Percentiles rank a stretch among this genome's conserved stretches.
Evolutionary conservation across 1,284 basidiomycete genomes (phyloP).

Genomic region (Peniophora sp.): DNA sequence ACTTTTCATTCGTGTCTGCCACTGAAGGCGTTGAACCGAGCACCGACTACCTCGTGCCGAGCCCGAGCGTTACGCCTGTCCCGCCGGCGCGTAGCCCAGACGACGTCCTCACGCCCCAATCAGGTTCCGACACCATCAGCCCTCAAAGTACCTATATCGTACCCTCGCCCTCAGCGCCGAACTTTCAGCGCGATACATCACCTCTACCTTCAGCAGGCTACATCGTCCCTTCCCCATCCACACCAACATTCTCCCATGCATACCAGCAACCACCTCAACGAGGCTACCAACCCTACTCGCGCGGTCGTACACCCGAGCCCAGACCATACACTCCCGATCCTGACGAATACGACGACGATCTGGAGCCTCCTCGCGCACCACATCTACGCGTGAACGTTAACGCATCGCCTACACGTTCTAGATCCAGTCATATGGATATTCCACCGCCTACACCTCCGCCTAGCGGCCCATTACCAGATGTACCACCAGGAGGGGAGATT

Average conservation of each 20-base stretch:
- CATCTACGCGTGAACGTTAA: neutral
- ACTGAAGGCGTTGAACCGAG: slow-evolving; percentile 19
- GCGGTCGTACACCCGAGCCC: too few species aligned
- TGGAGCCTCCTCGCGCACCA: neutral
- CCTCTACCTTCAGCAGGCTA: neutral
- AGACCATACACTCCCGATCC: too few species aligned
- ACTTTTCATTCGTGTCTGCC: slow-evolving; percentile 15
- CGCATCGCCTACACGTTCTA: neutral
- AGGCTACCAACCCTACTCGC: too few species aligned
- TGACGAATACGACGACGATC: neutral
- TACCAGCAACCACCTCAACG: neutral
- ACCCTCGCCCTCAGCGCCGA: neutral
- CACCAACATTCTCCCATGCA: neutral
- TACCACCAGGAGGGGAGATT: slow-evolving; percentile 1
- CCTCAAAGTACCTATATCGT: slow-evolving; percentile 19
- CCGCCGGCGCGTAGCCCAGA: too few species aligned
- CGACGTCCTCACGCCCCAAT: slow-evolving; percentile 7
- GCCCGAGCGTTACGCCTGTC: slow-evolving; percentile 11
- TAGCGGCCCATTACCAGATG: slow-evolving; percentile 8
- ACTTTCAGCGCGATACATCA: neutral
- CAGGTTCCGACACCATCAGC: slow-evolving; percentile 22
- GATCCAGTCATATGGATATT: slow-evolving; percentile 6
- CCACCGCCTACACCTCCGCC: slow-evolving; percentile 12
- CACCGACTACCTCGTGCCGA: slow-evolving; percentile 18
- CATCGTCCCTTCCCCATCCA: neutral